Evolutionary conservation across 2,329 filamentous ascomycete species (phyloP).

Genomic region (Ophiostoma ips): DNA sequence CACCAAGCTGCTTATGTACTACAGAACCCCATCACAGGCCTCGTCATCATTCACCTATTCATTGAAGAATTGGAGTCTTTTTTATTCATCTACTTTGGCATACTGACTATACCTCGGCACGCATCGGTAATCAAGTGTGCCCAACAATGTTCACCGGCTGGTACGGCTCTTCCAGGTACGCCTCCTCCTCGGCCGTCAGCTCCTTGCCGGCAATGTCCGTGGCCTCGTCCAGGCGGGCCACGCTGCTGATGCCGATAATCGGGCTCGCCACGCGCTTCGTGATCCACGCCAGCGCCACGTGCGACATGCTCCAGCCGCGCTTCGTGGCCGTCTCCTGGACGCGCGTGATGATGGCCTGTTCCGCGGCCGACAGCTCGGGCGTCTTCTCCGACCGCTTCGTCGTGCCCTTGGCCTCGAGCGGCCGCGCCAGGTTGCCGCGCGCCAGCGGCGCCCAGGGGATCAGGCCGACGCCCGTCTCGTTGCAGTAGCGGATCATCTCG

Average conservation of each 20-base stretch:
- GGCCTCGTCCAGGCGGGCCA: conserved; percentile 47
- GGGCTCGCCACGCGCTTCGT: conserved; percentile 38
- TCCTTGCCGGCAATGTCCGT: conserved; percentile 31
- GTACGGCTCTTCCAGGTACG: conserved; percentile 49
- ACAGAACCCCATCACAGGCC: no score
- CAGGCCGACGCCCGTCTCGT: conserved; percentile 20
- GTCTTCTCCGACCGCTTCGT: conserved; percentile 5
- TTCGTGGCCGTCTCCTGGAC: conserved; percentile 13
- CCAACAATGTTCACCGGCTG: conserved; percentile 34
- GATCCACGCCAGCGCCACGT: conserved; percentile 51
- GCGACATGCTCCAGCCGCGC: conserved; percentile 17
- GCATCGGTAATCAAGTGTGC: conserved; percentile 15
- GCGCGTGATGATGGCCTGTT: conserved; percentile 14
- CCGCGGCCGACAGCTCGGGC: conserved; percentile 13
- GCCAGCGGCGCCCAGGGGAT: conserved; percentile 26
- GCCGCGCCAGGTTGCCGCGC: conserved; percentile 20
- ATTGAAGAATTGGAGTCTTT: no score
- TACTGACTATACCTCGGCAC: no score
- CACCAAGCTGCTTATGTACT: no score
- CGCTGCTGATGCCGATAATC: conserved; percentile 47
- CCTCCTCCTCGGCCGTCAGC: conserved; percentile 43
- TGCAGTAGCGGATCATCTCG: conserved; percentile 24
- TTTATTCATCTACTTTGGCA: no score
- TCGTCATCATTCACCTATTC: no score
- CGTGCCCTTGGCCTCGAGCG: conserved; percentile 13